A percentile compares a stretch with the other conserved stretches of the same genome.
Conservation (phyloP, 345 rosid genomes). For the Syzygium jambos region DNA sequence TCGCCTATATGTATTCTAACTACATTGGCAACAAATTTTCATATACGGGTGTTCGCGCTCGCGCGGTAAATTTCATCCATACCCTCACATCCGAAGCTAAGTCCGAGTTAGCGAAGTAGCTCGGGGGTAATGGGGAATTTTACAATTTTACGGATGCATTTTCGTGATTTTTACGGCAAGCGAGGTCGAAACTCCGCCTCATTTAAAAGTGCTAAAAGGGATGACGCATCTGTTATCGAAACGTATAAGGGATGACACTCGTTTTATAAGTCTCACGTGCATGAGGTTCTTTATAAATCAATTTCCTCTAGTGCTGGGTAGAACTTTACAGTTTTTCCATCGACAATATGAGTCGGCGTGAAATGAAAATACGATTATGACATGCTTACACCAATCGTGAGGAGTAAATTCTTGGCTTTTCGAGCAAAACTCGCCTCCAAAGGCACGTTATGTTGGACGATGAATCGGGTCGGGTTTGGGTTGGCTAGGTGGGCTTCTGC, state of each 20-base stretch:
- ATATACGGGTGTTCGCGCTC: no score
- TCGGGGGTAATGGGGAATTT: not conserved
- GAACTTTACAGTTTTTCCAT: not conserved
- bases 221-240: rapidly evolving
- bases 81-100: not conserved
- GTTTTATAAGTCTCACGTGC: rapidly evolving
- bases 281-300: not conserved
- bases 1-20: not conserved
- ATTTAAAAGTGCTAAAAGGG: rapidly evolving
- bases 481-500: rapidly evolving
- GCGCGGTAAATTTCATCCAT: no score
- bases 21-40: no score
- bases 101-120: not conserved
- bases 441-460: not conserved
- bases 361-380: not conserved
- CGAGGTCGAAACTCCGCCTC: rapidly evolving
- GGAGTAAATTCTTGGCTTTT: not conserved
- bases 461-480: not conserved
- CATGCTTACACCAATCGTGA: not conserved
- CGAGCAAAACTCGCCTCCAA: not conserved
- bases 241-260: not conserved
- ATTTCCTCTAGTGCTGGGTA: not conserved
- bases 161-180: not conserved
- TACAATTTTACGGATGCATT: rapidly evolving
- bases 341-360: not conserved